These are phyloP conservation scores for Rhodosporidiobolus sp. DNA, from an alignment of 768 basidiomycete genomes.

Conservation along the genomic window DNA sequence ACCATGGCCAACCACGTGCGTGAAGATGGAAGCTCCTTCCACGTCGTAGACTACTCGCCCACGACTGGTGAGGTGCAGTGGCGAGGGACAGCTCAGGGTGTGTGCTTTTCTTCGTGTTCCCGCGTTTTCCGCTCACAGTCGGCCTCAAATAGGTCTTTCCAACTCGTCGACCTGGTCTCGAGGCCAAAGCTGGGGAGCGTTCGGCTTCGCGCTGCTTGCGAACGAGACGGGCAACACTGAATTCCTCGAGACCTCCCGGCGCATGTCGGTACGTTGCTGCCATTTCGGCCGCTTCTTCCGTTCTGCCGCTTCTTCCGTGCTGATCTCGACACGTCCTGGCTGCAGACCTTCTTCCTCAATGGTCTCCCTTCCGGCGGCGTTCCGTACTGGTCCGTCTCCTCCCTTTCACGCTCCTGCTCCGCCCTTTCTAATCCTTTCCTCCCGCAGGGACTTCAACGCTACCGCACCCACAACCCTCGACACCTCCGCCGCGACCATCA, in stretches of 20 bases:
- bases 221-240: not conserved
- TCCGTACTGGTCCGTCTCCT: no score
- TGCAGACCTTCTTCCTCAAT: not conserved
- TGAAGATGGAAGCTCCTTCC: slow-evolving; percentile 27
- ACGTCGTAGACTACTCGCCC: slow-evolving; percentile 40
- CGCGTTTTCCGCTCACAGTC: no score
- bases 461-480: slow-evolving; percentile 1
- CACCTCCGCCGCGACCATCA: slow-evolving; percentile 12
- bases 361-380: slow-evolving; percentile 3
- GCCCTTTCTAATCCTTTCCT: no score
- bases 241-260: not conserved
- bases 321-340: no score
- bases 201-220: slow-evolving; percentile 59
- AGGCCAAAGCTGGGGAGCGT: slow-evolving; percentile 69
- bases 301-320: not conserved
- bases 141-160: not conserved
- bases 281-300: no score
- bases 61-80: slow-evolving; percentile 60
- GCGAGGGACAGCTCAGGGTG: slow-evolving; percentile 61
- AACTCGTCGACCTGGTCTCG: slow-evolving; percentile 61
- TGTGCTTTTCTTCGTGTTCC: not conserved
- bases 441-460: slow-evolving; percentile 20
- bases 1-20: slow-evolving; percentile 68
- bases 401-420: no score
- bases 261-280: slow-evolving; percentile 4